phyloP scores from a whole-genome alignment of 1,284 basidiomycete species.

The Boletus mariae region DNA sequence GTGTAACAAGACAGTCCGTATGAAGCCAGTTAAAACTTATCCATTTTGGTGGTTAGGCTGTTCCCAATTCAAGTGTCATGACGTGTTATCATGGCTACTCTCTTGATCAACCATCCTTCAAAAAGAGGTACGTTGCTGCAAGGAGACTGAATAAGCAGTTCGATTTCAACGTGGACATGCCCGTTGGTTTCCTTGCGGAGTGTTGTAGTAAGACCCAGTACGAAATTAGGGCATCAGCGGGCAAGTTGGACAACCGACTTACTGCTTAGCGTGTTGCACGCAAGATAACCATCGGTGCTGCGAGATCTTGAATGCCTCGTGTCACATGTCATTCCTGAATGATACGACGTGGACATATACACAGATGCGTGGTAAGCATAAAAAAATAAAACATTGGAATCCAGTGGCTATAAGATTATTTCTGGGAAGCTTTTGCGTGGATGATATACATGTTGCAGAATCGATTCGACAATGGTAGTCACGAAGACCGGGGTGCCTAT shows the following conservation, averaged over 20 bases:
- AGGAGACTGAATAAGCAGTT: neutral
- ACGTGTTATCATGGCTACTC: no score
- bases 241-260: neutral
- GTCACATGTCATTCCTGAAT: slow-evolving; percentile 7
- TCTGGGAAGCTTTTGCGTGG: slow-evolving; percentile 8
- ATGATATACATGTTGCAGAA: slow-evolving; percentile 16
- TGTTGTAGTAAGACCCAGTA: neutral
- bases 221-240: no score
- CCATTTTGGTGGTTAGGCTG: no score
- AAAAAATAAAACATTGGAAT: slow-evolving; percentile 4
- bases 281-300: neutral
- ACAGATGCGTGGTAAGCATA: slow-evolving; percentile 5
- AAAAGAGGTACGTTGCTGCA: no score
- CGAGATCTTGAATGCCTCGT: neutral
- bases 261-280: neutral
- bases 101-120: no score
- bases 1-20: no score
- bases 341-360: slow-evolving; percentile 10
- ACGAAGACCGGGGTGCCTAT: slow-evolving; percentile 4
- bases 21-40: no score
- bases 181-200: neutral
- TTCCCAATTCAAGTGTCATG: no score
- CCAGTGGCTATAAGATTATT: no score
- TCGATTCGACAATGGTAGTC: slow-evolving; percentile 10
- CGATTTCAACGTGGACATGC: neutral